These are phyloP conservation scores for Pleurotus citrinopileatus DNA, from an alignment of 768 basidiomycete genomes.

Conservation along the genomic window DNA sequence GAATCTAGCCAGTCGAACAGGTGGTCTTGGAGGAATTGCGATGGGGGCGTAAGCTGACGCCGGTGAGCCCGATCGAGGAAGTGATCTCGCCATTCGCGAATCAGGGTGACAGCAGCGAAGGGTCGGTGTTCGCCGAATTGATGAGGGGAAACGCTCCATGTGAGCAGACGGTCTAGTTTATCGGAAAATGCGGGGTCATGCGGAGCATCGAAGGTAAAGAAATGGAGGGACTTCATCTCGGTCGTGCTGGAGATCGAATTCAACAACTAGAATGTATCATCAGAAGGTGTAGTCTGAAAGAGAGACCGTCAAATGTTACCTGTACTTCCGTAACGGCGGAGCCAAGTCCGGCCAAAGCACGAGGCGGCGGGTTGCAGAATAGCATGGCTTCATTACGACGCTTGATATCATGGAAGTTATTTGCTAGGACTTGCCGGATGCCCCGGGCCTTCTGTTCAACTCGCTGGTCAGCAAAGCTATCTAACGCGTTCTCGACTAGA, in stretches of 20 bases:
- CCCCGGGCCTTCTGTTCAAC: slow-evolving; percentile 39
- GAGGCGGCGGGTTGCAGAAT: slow-evolving; percentile 63
- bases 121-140: slow-evolving; percentile 84
- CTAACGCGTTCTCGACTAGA: slow-evolving; percentile 39
- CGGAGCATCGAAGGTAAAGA: slow-evolving; percentile 49
- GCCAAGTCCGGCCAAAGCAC: slow-evolving; percentile 55
- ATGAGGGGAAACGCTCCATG: slow-evolving; percentile 77
- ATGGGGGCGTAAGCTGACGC: slow-evolving; percentile 56
- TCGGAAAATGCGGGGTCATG: slow-evolving; percentile 48
- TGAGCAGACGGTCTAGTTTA: slow-evolving; percentile 72
- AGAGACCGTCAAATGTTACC: slow-evolving; percentile 24
- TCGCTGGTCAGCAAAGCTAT: slow-evolving; percentile 26
- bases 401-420: slow-evolving; percentile 67
- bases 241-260: slow-evolving; percentile 73
- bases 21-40: slow-evolving; percentile 67
- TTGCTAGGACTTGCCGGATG: slow-evolving; percentile 46
- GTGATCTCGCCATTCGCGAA: slow-evolving; percentile 59
- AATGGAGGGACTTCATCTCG: slow-evolving; percentile 52
- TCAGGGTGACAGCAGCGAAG: slow-evolving; percentile 69
- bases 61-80: slow-evolving; percentile 62
- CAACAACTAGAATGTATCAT: slow-evolving; percentile 46
- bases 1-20: slow-evolving; percentile 82
- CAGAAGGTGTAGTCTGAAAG: background rate
- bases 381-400: slow-evolving; percentile 80
- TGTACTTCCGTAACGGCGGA: slow-evolving; percentile 57